Evolutionary conservation across 805 yeast genomes (phyloP).

Genomic region (Suhomyces faveliae): DNA sequence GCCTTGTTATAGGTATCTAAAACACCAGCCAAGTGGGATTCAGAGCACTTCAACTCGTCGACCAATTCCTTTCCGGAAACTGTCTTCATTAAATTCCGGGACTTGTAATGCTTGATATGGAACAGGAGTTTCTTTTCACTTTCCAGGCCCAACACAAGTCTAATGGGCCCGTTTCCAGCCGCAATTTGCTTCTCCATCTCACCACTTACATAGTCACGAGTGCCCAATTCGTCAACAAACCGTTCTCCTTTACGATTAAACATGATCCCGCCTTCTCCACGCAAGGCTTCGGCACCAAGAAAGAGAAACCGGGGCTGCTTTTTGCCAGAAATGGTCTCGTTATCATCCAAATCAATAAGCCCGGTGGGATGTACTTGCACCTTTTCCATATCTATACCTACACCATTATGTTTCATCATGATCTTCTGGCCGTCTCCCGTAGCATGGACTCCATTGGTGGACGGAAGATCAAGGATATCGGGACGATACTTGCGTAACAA

Average conservation of each 20-base stretch:
- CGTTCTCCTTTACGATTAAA: conserved; percentile 51
- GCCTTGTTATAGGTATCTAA: conserved; percentile 42
- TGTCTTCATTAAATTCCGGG: conserved; percentile 53
- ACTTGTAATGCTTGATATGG: conserved; percentile 57
- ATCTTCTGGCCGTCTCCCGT: conserved; percentile 65
- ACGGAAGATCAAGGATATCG: conserved; percentile 53
- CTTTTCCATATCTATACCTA: conserved; percentile 61
- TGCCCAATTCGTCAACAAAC: conserved; percentile 59
- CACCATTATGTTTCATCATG: conserved; percentile 49
- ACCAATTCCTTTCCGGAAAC: conserved; percentile 44
- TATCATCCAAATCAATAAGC: conserved; percentile 48
- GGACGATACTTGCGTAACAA: conserved; percentile 56
- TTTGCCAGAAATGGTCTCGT: conserved; percentile 41
- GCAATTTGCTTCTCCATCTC: conserved; percentile 48
- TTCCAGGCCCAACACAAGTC: conserved; percentile 49
- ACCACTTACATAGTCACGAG: conserved; percentile 59
- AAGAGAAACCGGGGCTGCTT: conserved; percentile 49
- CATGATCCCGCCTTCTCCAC: conserved; percentile 67
- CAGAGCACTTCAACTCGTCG: conserved; percentile 36
- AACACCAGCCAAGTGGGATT: conserved; percentile 27
- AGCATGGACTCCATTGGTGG: conserved; percentile 61
- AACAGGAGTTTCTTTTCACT: conserved; percentile 46
- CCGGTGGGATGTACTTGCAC: conserved; percentile 73
- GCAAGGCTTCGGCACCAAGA: conserved; percentile 63
- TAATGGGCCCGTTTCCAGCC: conserved; percentile 44